Conservation (phyloP, 805 yeast species). For the Myxozyma neotropica region DNA sequence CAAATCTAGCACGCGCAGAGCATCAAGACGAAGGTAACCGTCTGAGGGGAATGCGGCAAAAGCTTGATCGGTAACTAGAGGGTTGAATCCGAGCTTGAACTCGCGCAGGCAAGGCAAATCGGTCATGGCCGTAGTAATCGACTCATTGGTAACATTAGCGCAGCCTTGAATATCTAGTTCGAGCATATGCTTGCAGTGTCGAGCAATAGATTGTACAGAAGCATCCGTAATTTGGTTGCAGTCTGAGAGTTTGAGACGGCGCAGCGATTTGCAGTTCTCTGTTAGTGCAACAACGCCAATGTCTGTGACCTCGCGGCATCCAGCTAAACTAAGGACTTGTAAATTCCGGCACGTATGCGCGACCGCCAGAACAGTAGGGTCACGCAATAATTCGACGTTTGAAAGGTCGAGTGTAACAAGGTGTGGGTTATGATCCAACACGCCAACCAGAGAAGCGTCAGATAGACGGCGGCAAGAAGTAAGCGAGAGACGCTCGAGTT, state of each 20-base stretch:
- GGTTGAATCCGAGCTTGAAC: conserved; percentile 68
- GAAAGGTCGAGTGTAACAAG: conserved; percentile 87
- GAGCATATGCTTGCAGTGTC: conserved; percentile 75
- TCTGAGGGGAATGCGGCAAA: conserved; percentile 31
- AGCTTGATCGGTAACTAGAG: conserved; percentile 59
- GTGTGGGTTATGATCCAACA: conserved; percentile 64
- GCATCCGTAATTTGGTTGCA: conserved; percentile 67
- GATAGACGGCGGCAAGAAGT: conserved; percentile 74
- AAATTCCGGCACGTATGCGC: conserved; percentile 72
- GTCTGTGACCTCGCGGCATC: conserved; percentile 72
- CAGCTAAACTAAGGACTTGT: conserved; percentile 89
- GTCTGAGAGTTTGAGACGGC: conserved; percentile 79
- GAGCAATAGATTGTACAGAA: conserved; percentile 60
- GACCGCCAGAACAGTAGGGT: conserved; percentile 66
- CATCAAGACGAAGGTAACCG: conserved; percentile 47
- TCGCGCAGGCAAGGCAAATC: conserved; percentile 77
- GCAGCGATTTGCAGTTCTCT: conserved; percentile 67
- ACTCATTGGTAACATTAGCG: conserved; percentile 66
- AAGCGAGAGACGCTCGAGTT: conserved; percentile 81
- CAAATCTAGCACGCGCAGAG: conserved; percentile 78
- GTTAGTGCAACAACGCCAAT: conserved; percentile 62
- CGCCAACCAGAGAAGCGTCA: conserved; percentile 60
- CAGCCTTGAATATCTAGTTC: conserved; percentile 90
- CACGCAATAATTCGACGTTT: conserved; percentile 69
- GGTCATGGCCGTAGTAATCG: conserved; percentile 59